These are phyloP conservation scores for Agrocybe praecox DNA, from an alignment of 768 basidiomycete species.

Conservation along the genomic window DNA sequence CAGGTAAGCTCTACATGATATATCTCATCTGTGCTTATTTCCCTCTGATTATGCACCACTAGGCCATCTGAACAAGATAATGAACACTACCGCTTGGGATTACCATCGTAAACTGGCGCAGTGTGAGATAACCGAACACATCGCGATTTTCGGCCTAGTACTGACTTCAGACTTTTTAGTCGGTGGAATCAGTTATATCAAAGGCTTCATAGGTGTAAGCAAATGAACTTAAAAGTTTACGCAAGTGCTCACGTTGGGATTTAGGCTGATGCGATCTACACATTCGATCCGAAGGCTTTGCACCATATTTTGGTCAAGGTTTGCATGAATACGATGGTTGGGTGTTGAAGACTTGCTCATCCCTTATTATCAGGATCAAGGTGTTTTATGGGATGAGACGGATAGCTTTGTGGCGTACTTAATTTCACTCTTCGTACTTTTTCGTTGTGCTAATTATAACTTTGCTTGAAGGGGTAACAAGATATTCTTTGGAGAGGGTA, in stretches of 20 bases:
- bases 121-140: not conserved
- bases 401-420: conserved; percentile 22
- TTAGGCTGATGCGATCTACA: conserved; percentile 5
- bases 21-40: not conserved
- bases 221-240: conserved; percentile 25
- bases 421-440: not conserved
- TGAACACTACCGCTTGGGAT: not conserved
- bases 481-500: conserved; percentile 28
- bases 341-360: too few species aligned
- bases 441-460: not conserved
- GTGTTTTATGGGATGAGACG: conserved; percentile 29
- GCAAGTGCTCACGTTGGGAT: not conserved
- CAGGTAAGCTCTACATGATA: not conserved
- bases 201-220: conserved; percentile 21
- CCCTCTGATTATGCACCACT: not conserved
- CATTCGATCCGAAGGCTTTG: conserved; percentile 47
- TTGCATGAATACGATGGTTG: not conserved
- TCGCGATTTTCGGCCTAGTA: not conserved
- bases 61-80: not conserved
- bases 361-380: conserved; percentile 27
- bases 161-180: not conserved
- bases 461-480: conserved; percentile 12
- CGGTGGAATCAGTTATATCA: not conserved
- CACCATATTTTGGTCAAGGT: conserved; percentile 42
- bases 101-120: not conserved